Evolutionary conservation across 345 rosid genomes (phyloP).

Genomic region (Gossypium rotundifolium): DNA sequence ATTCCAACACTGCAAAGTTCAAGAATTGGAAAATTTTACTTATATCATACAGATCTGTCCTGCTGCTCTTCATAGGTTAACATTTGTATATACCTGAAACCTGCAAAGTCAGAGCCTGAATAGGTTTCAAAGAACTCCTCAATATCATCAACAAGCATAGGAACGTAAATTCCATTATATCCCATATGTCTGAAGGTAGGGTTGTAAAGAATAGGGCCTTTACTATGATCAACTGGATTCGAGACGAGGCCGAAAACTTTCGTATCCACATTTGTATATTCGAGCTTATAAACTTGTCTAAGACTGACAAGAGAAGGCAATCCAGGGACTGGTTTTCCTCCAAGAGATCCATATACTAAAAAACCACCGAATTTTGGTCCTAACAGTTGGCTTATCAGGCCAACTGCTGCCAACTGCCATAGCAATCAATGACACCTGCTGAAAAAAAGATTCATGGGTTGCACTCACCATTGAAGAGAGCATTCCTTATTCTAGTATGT

Average conservation of each 20-base stretch:
- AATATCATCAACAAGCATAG: constrained; percentile 30
- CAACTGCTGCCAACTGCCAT: constrained; percentile 30
- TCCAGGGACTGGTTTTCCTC: constrained; percentile 20
- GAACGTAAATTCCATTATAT: constrained; percentile 30
- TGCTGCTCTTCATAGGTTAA: background rate
- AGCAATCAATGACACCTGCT: constrained; percentile 27
- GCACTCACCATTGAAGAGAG: background rate
- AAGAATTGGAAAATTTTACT: background rate
- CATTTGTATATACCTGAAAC: constrained; percentile 23
- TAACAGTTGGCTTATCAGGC: constrained; percentile 29
- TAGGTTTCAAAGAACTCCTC: constrained; percentile 25
- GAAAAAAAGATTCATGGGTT: background rate
- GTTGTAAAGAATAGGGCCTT: constrained; percentile 30
- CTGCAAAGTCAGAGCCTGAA: constrained; percentile 21
- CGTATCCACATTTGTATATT: constrained; percentile 20
- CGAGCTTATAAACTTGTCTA: constrained; percentile 23
- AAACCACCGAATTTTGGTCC: constrained; percentile 31
- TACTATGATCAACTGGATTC: constrained; percentile 32
- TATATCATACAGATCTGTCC: background rate
- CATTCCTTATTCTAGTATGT: background rate
- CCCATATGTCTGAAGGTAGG: constrained; percentile 24
- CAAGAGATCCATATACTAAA: constrained; percentile 27
- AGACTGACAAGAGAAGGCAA: constrained; percentile 25
- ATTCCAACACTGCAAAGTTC: constrained; percentile 30
- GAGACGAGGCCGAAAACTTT: constrained; percentile 28